Evolutionary conservation across 345 rosid species (phyloP).

Genomic region (Rhodomyrtus tomentosa): DNA sequence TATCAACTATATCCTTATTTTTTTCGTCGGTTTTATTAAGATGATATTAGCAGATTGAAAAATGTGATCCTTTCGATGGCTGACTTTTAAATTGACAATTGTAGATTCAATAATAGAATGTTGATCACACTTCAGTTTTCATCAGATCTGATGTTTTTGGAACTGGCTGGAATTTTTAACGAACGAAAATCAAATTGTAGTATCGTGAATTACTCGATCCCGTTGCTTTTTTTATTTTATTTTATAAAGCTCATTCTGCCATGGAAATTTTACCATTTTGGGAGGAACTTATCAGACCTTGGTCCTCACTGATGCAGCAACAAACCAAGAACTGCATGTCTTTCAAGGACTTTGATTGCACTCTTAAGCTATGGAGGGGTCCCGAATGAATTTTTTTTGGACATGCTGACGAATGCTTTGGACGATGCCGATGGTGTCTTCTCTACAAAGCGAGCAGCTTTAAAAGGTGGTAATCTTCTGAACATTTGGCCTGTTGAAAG

Average conservation of each 20-base stretch:
- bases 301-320: conserved; percentile 25
- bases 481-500: not conserved
- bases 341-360: conserved; percentile 47
- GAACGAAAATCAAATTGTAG: not conserved
- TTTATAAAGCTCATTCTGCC: not conserved
- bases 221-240: not conserved
- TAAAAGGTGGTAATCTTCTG: conserved; percentile 31
- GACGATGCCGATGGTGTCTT: conserved; percentile 34
- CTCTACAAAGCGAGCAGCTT: conserved; percentile 31
- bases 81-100: not conserved
- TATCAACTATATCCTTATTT: not conserved
- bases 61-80: not conserved
- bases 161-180: not conserved
- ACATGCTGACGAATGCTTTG: conserved; percentile 28
- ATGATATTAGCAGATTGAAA: not conserved
- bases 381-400: conserved; percentile 46
- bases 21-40: not conserved
- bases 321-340: conserved; percentile 30
- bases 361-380: conserved; percentile 75
- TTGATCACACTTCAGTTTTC: not conserved
- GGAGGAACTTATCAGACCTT: not conserved
- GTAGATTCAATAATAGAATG: not conserved
- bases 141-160: not conserved
- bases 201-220: not conserved
- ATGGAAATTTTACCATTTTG: not conserved